Base-by-base conservation (phyloP, 2,329 filamentous ascomycete species). In the Colletotrichum eremochloae region DNA sequence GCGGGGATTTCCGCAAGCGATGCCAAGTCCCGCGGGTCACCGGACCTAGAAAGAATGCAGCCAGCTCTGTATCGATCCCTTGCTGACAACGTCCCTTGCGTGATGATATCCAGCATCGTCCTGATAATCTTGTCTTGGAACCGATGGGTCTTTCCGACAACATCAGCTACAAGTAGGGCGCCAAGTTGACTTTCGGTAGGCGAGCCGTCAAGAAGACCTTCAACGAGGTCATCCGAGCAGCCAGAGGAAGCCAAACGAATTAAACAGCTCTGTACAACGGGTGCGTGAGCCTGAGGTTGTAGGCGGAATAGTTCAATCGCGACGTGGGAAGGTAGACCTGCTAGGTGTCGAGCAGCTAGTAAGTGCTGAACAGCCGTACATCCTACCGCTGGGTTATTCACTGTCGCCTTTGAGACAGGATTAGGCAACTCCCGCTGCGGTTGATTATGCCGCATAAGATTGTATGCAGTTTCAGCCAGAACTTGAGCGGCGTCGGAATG, bases 11-110 rank as follows among this genome's bases (percentile, higher is more conserved):
- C 38, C 33, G 56, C 48, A 24, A 71, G 68, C 1, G 20, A 40
- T 15, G 55, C 24, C 12, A 71, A 48, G 52, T 71, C 56, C 44
- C 68, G 68, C 3, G 68, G 68, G 33, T 67, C 68, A 11, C 46
- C 68, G 6, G 56, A 42, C 9, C 18, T 36, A 7, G 63, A 71
- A 29, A 67, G 63, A 0, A 71, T 18, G 9, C 63, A 63, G 11
- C 68, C 68, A 3, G 68, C 56, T 48, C 33, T 48, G 6, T 56
- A 40, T 2, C 68, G 46, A 20, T 71, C 56, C n/a, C 5, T 44
- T 0, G 56, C 33, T 1, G 40, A 50, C 15, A 62, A 36, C 0
- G 4, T 20, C 11, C 48, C 50, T 1, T 50, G 12, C 5, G 48
- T 9, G 3, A 67, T 33, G 8, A 62, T 24, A 1, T 48, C 8